Base-by-base conservation (phyloP, 1,284 basidiomycete species). In the Pseudomicrostroma phylloplanum region DNA sequence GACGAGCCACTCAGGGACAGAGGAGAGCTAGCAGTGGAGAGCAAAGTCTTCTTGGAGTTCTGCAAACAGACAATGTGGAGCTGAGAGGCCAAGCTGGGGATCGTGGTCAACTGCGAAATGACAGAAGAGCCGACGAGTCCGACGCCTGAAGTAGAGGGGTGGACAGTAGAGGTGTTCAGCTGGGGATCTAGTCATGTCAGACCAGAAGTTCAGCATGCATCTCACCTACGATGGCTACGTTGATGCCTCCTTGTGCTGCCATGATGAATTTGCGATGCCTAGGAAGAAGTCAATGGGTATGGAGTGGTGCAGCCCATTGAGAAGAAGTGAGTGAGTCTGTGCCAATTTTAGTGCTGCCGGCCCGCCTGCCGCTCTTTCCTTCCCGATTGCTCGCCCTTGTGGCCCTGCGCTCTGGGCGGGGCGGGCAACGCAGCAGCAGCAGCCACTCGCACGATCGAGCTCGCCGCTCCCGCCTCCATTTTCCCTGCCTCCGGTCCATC, bases 71-170 rank as follows among this genome's bases (percentile, higher is more conserved):
- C 70, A 41, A 78, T 73, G 61, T 68, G 64, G 39, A 76, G 63
- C 51, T 65, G 61, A 13, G 70, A 62, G 23, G 68, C 64, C 42
- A 74, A 67, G 15, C 57, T 46, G 0, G 71, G 54, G 23, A 70
- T 65, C 12, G 74, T 67, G 23, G 69, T 63, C 26, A 79, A 67
- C 61, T 79, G 77, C 21, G 63, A 62, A 56, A 79, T 72, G 54
- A 79, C 77, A 8, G 74, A 69, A 2, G 67, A 62, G 30, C 77
- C 77, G n/a, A 79, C 77, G 17, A 79, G 68, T 17, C 77, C 77
- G 19, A 77, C 77, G 61, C 74, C 73, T 57, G 49, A 11, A 19
- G 9, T 25, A 57, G 42, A 55, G 56, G 43, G 48, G 21, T 3
- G 1, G 7, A 17, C 21, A 9, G 7, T 12, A 23, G 15, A 25